phyloP scores from a whole-genome alignment of 306 rosid species.

The Dryas alaskensis region DNA sequence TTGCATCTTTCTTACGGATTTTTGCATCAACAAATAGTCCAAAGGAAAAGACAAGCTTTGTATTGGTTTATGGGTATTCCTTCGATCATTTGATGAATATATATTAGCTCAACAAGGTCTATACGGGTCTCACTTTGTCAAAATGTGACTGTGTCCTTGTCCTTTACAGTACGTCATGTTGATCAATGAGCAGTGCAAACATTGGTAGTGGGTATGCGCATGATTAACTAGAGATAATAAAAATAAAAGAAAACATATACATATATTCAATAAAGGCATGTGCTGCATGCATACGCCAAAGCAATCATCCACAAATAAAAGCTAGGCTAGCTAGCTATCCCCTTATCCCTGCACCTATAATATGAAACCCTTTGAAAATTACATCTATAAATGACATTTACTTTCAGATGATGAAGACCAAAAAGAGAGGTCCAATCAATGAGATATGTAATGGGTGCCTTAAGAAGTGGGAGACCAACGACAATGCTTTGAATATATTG shows the following conservation, averaged over 20 bases:
- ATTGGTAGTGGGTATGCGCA: conserved; percentile 24
- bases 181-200: not conserved
- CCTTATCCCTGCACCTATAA: conserved; percentile 6
- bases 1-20: too few relatives aligned
- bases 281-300: not conserved
- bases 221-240: conserved; percentile 23
- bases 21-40: too few relatives aligned
- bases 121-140: not conserved
- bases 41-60: too few relatives aligned
- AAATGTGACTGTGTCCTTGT: conserved; percentile 20
- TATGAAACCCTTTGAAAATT: not conserved
- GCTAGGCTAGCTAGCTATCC: not conserved
- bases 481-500: conserved; percentile 27
- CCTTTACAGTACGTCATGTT: conserved; percentile 14
- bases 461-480: conserved; percentile 33
- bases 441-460: conserved; percentile 27
- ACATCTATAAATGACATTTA: not conserved
- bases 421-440: conserved; percentile 29
- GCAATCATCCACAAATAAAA: not conserved
- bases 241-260: not conserved
- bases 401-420: not conserved
- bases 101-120: too few relatives aligned
- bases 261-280: conserved; percentile 14
- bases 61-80: too few relatives aligned
- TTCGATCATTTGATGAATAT: too few relatives aligned